Percentiles rank a stretch among this genome's conserved stretches.
Evolutionary conservation across 345 rosid genomes (phyloP).

Genomic region (Syzygium aqueum): DNA sequence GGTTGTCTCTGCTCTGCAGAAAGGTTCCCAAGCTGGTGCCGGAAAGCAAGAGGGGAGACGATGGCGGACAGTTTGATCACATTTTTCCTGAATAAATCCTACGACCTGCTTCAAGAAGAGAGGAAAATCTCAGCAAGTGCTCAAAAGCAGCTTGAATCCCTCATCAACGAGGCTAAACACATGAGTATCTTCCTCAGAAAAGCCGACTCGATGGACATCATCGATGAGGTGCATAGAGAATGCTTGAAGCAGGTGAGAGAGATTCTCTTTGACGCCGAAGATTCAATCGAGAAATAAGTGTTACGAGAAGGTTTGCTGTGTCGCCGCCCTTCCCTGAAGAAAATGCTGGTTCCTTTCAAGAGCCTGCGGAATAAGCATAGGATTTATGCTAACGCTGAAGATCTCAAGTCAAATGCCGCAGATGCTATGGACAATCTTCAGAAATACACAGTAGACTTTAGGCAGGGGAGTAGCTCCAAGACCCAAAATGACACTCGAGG

Average conservation of each 20-base stretch:
- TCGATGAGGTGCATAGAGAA: not conserved
- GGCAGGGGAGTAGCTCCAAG: not conserved
- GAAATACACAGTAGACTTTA: not conserved
- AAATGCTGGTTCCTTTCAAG: not conserved
- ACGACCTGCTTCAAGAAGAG: not conserved
- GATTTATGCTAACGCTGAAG: not conserved
- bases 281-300: not conserved
- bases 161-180: not conserved
- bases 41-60: not conserved
- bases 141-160: not conserved
- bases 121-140: not conserved
- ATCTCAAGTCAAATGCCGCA: not conserved
- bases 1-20: not conserved
- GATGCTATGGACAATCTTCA: not conserved
- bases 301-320: not conserved
- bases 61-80: not conserved
- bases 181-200: not conserved
- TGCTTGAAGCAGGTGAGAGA: not conserved
- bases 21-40: not conserved
- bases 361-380: not conserved
- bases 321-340: not conserved
- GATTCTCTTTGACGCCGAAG: not conserved
- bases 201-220: not conserved
- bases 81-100: not conserved
- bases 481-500: not conserved